Percentiles rank a stretch among this genome's conserved stretches.
Conservation (phyloP, 2,329 filamentous ascomycete genomes). For the Nothopassalora personata region DNA sequence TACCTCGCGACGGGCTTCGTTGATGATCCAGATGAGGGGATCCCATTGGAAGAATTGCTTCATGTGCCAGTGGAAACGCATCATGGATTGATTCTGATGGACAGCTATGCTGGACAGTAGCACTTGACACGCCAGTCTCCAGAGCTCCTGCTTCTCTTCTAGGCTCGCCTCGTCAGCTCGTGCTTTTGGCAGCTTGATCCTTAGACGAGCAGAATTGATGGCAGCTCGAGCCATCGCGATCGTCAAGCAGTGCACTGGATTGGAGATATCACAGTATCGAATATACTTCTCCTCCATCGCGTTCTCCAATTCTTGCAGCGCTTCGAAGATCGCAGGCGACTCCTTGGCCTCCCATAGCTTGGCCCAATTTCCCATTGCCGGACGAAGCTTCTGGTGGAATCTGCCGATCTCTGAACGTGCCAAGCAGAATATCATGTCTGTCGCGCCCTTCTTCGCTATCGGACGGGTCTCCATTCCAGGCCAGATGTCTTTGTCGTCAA, state of each 20-base stretch:
- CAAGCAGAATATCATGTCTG: slow-evolving; percentile 48
- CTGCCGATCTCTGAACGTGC: slow-evolving; percentile 40
- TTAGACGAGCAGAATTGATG: slow-evolving; percentile 40
- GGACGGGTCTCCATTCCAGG: slow-evolving; percentile 45
- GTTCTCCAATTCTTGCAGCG: slow-evolving; percentile 39
- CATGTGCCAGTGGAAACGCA: slow-evolving; percentile 49
- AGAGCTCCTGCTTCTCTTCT: slow-evolving; percentile 37
- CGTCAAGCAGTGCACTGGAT: slow-evolving; percentile 42
- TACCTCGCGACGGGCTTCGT: slow-evolving; percentile 28
- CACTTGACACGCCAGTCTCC: slow-evolving; percentile 38
- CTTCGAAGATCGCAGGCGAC: slow-evolving; percentile 16
- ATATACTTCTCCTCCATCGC: slow-evolving; percentile 40
- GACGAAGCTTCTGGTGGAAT: slow-evolving; percentile 31
- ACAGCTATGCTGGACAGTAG: slow-evolving; percentile 39
- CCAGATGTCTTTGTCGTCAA: slow-evolving; percentile 34
- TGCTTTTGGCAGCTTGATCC: slow-evolving; percentile 42
- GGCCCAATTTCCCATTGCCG: slow-evolving; percentile 18
- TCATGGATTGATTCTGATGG: slow-evolving; percentile 36
- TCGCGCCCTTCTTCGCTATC: slow-evolving; percentile 45
- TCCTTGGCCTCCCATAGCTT: slow-evolving; percentile 18
- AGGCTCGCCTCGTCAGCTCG: slow-evolving; percentile 26
- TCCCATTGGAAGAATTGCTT: slow-evolving; percentile 48
- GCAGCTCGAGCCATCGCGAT: slow-evolving; percentile 42
- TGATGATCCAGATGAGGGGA: slow-evolving; percentile 34
- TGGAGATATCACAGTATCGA: slow-evolving; percentile 41